Evolutionary conservation across 441 rosid genomes (phyloP), one percentile per base, ranked within the genome.

Genomic region (Arabidopsis lyrata): DNA sequence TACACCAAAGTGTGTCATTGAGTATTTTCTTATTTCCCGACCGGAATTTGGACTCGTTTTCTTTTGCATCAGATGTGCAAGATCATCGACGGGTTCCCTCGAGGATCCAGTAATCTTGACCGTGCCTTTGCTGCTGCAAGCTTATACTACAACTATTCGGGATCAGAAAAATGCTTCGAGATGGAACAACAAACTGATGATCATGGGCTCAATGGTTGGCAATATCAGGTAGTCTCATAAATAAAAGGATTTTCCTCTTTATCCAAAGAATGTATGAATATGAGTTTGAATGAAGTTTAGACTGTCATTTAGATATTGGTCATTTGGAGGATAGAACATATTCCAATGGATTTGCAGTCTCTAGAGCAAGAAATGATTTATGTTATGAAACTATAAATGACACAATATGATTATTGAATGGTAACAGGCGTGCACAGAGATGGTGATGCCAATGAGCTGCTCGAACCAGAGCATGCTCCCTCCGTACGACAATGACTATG

Each of bases 371-470:
- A 54, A 27, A 11, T 53, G 55, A 53, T 22, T 32, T 57, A 36
- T 65, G 22, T 49, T 18, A 49, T 55, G 65, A 47, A 56, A 73
- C 50, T 56, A 47, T 5, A 73, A 45, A 15, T 73, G 57, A 24
- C 8, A 47, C 22, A 56, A 44, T 53, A 39, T 39, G 31, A 59
- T 29, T 20, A 22, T 10, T 5, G 2, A 18, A 15, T 63, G 69
- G 61, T 41, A 56, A 54, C 80, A 90, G 96, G 86, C 91, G 53
- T 91, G 93, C 69, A 87, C 91, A 2, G 95, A 91, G 87, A 91
- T 91, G 93, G 86, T 89, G 52, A 86, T 91, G 91, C 90, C 93
- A 2, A 85, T 87, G 93, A 86, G 83, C 56, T 79, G 88, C 79
- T 86, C 95, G 7, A 72, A 75, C 12, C 77, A 81, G 63, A 84